Evolutionary conservation across 768 basidiomycete genomes (phyloP).

Genomic region (Boletus rex-veris): DNA sequence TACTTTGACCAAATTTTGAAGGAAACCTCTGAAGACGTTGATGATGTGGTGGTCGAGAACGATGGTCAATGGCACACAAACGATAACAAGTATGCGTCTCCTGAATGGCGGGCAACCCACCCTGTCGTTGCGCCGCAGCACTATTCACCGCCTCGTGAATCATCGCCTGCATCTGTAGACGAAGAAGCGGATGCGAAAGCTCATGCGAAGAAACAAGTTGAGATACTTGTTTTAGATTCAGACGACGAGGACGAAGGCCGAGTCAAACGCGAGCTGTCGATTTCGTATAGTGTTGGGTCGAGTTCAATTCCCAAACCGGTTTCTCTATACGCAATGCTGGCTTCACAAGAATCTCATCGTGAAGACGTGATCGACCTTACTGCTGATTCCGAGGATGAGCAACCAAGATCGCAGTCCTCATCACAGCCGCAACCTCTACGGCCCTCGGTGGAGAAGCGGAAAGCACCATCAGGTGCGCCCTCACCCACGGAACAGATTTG

Average conservation of each 20-base stretch:
- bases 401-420: slow-evolving; percentile 28
- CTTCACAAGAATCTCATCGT: slow-evolving; percentile 30
- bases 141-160: slow-evolving; percentile 28
- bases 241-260: slow-evolving; percentile 74
- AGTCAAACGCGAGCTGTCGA: slow-evolving; percentile 74
- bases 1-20: slow-evolving; percentile 87
- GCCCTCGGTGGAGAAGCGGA: slow-evolving; percentile 53
- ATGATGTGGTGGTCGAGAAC: slow-evolving; percentile 91
- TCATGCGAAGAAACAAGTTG: slow-evolving; percentile 47
- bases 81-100: slow-evolving; percentile 80
- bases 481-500: slow-evolving; percentile 66
- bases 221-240: slow-evolving; percentile 67
- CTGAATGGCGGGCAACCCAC: slow-evolving; percentile 62
- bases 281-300: slow-evolving; percentile 52
- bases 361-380: slow-evolving; percentile 82
- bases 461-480: slow-evolving; percentile 45
- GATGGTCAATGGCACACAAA: slow-evolving; percentile 95
- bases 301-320: slow-evolving; percentile 30
- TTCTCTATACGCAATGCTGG: slow-evolving; percentile 12
- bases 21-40: slow-evolving; percentile 71
- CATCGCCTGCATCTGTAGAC: slow-evolving; percentile 28
- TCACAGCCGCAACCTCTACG: slow-evolving; percentile 24
- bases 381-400: slow-evolving; percentile 75
- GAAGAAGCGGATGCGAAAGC: slow-evolving; percentile 34
- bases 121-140: slow-evolving; percentile 30